Evolutionary conservation across 257 asterid genomes (phyloP), one percentile per base, ranked within the genome.

Genomic region (Penstemon davidsonii): DNA sequence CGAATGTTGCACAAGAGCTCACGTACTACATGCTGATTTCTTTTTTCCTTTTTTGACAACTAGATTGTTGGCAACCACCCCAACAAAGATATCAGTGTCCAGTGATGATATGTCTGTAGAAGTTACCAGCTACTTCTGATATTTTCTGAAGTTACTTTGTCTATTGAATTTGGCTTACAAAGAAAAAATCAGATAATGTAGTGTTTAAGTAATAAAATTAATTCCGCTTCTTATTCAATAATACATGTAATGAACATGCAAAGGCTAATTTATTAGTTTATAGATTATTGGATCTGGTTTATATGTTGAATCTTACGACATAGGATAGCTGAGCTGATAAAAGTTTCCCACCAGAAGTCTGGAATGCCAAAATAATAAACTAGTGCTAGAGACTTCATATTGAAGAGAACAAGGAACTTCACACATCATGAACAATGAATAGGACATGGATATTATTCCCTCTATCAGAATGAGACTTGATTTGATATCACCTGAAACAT

Each of bases 301-400:
- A 25, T 25, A 25, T 25, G 33, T 25, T 25, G 33, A 25, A 25
- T 25, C 33, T 25, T 25, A 25, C 1, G 33, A 25, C 33, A 25
- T 25, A 25, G 33, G 33, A 25, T 25, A 25, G 33, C 33, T 25
- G 33, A 25, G 33, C 33, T 25, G 33, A 25, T 25, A 25, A 25
- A 25, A 25, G 33, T 25, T 25, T 25, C 33, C 33, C 33, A 25
- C 33, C 33, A 25, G 33, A 25, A 25, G 33, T 25, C 33, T 25
- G 33, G 33, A 25, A 25, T 25, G 33, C 33, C 3, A 25, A 57
- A 38, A 44, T 36, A 37, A 40, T 5, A 56, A 33, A 33, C 43
- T 33, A 56, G 61, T 56, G 41, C 18, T 13, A 56, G 13, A 56
- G 61, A 18, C 41, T 33, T 56, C 61, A 8, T n/a, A 56, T 56